These are phyloP conservation scores for Boletus coccyginus DNA, from an alignment of 768 basidiomycete genomes.

Conservation along the genomic window DNA sequence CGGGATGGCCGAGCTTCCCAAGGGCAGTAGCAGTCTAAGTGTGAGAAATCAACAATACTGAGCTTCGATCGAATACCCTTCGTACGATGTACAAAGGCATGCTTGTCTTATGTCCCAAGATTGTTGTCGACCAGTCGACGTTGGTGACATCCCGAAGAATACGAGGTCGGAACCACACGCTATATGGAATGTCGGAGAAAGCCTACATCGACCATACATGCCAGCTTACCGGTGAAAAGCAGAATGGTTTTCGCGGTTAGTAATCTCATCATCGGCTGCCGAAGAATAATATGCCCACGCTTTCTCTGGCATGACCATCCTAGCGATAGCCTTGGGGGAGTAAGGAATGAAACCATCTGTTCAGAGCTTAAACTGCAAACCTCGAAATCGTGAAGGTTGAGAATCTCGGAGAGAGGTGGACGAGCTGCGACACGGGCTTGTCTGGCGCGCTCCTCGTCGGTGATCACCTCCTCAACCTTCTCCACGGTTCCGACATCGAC, in stretches of 20 bases:
- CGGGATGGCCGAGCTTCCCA: slow-evolving; percentile 93
- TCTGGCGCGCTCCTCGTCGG: slow-evolving; percentile 69
- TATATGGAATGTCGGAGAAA: slow-evolving; percentile 20
- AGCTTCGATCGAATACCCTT: background rate
- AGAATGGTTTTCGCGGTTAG: slow-evolving; percentile 82
- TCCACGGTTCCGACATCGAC: slow-evolving; percentile 69
- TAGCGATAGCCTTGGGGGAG: slow-evolving; percentile 69
- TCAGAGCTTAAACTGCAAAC: slow-evolving; percentile 33
- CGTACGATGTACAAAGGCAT: slow-evolving; percentile 83
- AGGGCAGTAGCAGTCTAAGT: slow-evolving; percentile 75
- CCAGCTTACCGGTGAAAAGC: slow-evolving; percentile 77
- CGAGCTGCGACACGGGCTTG: slow-evolving; percentile 58
- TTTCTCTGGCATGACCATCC: slow-evolving; percentile 74
- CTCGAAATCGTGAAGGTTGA: slow-evolving; percentile 95
- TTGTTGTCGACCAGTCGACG: slow-evolving; percentile 83
- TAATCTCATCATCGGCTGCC: slow-evolving; percentile 96
- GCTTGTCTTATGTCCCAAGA: slow-evolving; percentile 70
- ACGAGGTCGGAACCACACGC: slow-evolving; percentile 89
- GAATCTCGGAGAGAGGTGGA: slow-evolving; percentile 73
- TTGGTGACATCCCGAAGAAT: slow-evolving; percentile 79
- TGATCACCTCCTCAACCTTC: slow-evolving; percentile 58
- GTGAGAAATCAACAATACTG: slow-evolving; percentile 5
- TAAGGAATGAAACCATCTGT: slow-evolving; percentile 8
- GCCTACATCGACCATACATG: background rate
- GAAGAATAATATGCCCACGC: slow-evolving; percentile 98